Evolutionary conservation across 2,329 filamentous ascomycete genomes (phyloP), one percentile per base, ranked within the genome.

Genomic region (Aspergillus unguis): DNA sequence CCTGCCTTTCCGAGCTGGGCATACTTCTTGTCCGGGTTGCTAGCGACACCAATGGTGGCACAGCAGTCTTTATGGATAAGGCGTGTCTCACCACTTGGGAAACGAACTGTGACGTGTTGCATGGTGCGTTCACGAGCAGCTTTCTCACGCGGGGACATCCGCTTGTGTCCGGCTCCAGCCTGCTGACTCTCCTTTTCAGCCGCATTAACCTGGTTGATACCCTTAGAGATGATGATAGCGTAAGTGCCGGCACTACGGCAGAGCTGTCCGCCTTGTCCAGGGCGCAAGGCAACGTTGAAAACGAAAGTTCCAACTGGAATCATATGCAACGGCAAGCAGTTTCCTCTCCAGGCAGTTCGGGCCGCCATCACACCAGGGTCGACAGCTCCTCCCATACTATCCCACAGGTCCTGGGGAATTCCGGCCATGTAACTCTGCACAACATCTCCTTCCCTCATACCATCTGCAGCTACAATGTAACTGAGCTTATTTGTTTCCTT

Each of bases 361-460:
- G 94, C 89, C 6, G 95, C 94, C 57, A 99, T 77, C 71, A 99
- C 90, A 86, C 95, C 95, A 8, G 92, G 91, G 79, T 99, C 94
- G 46, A 96, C 82, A 38, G 86, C 77, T 62, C 94, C 92, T 56
- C 94, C 94, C 92, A 99, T 97, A 68, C 86, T 91, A 46, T 87
- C 85, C 65, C 96, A 81, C 51, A 99, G 77, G 58, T 94, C 87
- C 58, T 88, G 80, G 1, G 95, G 94, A 54, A 99, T 94, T 60
- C 94, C 95, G 6, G 86, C 77, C 60, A 91, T 85, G 75, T 94
- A 99, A 73, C 91, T 96, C 76, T 97, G 87, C 11, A 99, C 86
- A 26, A 88, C 80, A 70, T 99, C 94, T 36, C 95, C 95, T 4
- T 88, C 89, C 57, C 92, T 81, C 84, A 96, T 87, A 8, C 94